Percentiles rank a stretch among this genome's conserved stretches.
phyloP scores from a whole-genome alignment of 495 filamentous ascomycete species.

The Xylaria grammica region DNA sequence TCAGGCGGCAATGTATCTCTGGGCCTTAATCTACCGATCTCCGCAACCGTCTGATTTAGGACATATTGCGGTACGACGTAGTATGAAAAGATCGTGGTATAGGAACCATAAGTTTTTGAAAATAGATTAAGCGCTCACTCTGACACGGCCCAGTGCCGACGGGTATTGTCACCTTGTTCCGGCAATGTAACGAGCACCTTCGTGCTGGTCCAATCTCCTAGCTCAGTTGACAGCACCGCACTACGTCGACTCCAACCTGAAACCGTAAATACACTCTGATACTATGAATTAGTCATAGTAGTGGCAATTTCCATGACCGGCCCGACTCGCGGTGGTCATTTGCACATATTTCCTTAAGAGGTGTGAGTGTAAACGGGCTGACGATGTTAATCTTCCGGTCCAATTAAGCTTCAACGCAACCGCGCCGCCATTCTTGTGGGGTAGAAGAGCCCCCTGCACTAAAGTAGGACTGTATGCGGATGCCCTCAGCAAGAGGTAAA shows the following conservation, averaged over 20 bases:
- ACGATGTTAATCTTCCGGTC: constrained; percentile 9
- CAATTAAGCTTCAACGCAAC: constrained; percentile 16
- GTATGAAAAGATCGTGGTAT: constrained; percentile 25
- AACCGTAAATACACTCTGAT: neutral
- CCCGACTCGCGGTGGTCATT: constrained; percentile 10
- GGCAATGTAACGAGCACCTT: constrained; percentile 10
- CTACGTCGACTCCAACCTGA: constrained; percentile 1
- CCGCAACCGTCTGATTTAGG: constrained; percentile 6
- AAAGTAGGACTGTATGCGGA: constrained; percentile 17
- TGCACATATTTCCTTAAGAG: neutral
- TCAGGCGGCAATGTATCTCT: constrained; percentile 15
- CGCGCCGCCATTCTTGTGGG: constrained; percentile 1
- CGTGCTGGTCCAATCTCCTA: neutral
- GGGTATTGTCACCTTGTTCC: constrained; percentile 26
- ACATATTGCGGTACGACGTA: constrained; percentile 33
- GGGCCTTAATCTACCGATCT: constrained; percentile 14
- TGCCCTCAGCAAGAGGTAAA: neutral
- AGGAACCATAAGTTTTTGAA: constrained; percentile 11
- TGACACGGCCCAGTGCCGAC: constrained; percentile 29
- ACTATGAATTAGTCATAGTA: neutral
- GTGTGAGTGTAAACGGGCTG: neutral
- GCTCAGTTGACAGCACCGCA: neutral
- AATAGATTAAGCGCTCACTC: constrained; percentile 34
- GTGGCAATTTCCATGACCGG: constrained; percentile 16
- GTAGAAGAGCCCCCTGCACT: neutral